Evolutionary conservation across 2,329 filamentous ascomycete species (phyloP), one percentile per base, ranked within the genome.

Genomic region (Penicillium sclerotiorum): DNA sequence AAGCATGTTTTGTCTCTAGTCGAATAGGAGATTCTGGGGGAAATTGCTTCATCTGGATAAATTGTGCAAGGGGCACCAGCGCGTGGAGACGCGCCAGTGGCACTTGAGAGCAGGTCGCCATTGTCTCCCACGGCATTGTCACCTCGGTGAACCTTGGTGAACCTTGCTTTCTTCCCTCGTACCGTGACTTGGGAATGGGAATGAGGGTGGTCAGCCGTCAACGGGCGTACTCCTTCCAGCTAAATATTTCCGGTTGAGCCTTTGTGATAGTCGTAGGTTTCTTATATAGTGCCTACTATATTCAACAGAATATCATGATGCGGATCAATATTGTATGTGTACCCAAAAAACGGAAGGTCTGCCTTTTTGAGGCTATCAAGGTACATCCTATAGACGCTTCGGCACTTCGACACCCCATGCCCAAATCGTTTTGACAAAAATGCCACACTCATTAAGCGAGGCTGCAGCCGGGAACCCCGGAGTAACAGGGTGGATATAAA

Each of bases 51-150:
- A 50, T 20, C 44, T 33, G 50, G 41, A 42, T 33, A 50, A 52
- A 38, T 44, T 36, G 30, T 43, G 20, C 15, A 35, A 40, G 22
- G 15, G 22, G n/a, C 17, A 40, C 18, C 27, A 32, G 41, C 45
- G 45, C 45, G 37, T 46, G 40, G 41, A 36, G 36, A 41, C 25
- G n/a, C 48, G 35, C 23, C 21, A 33, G 57, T 57, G 57, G 57
- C 56, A 49, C 47, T 25, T 43, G 37, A 23, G 22, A 45, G 22
- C 35, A 39, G 47, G 38, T 49, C 45, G 38, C 50, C 49, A 36
- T 50, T 50, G 50, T 55, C 49, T 56, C 25, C 44, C 47, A n/a
- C 17, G 40, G 44, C 30, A 30, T 33, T 33, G 23, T 52, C 42
- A 47, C 41, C 25, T 42, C 45, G 23, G 35, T 23, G 32, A 46